A percentile compares a stretch with the other conserved stretches of the same genome.
Evolutionary conservation across 2,329 filamentous ascomycete species (phyloP).

Genomic region (Aureobasidium namibiae): DNA sequence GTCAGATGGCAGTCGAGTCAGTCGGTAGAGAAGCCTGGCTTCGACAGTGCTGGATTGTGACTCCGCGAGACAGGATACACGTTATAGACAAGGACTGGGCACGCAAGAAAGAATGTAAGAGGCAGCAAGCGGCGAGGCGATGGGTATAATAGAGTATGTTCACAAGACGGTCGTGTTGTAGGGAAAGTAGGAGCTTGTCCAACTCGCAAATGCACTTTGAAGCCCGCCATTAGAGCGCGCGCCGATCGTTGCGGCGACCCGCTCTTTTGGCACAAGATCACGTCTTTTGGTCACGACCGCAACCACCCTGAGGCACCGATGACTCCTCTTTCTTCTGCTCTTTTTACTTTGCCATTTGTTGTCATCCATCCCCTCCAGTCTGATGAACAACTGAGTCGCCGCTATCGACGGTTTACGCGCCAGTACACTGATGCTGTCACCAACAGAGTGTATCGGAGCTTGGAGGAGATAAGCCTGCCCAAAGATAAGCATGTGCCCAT

Average conservation of each 20-base stretch:
- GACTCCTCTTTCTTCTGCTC: not conserved
- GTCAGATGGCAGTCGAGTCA: slow-evolving; percentile 11
- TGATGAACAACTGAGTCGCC: not conserved
- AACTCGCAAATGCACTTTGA: not conserved
- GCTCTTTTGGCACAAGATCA: slow-evolving; percentile 2
- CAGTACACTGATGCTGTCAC: not conserved
- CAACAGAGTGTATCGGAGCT: not conserved
- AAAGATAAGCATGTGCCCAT: slow-evolving; percentile 7
- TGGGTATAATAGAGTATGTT: not conserved
- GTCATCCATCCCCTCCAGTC: not conserved
- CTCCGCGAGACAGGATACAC: not conserved
- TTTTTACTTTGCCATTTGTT: not conserved
- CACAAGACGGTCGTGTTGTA: slow-evolving; percentile 1
- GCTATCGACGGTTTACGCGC: not conserved
- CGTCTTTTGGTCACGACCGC: slow-evolving; percentile 1
- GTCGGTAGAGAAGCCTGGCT: slow-evolving; percentile 8
- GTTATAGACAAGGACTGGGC: not conserved
- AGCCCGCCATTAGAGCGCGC: slow-evolving; percentile 4
- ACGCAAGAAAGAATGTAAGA: not conserved
- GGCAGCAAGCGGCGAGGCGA: not conserved
- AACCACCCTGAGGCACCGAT: not conserved
- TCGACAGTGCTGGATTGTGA: slow-evolving; percentile 3
- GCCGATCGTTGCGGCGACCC: slow-evolving; percentile 3
- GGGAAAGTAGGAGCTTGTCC: not conserved
- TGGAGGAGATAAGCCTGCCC: slow-evolving; percentile 5